These are phyloP conservation scores for Acanthamoeba quina DNA, from an alignment of 208 protist genomes.

Conservation along the genomic window DNA sequence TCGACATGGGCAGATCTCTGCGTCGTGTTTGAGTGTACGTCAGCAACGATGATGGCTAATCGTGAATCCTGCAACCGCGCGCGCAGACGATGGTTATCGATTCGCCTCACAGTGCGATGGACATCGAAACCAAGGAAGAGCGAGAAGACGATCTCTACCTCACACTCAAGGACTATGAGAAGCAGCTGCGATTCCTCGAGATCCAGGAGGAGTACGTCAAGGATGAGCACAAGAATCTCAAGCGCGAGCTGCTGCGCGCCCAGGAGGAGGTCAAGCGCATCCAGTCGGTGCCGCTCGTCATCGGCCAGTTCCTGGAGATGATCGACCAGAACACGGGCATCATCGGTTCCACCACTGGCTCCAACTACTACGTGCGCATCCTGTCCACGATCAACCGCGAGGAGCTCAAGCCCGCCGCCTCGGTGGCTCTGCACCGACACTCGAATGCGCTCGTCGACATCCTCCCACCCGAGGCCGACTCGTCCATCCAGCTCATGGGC, in stretches of 20 bases:
- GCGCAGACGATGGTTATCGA: constrained; percentile 33
- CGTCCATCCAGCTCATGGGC: constrained; percentile 96
- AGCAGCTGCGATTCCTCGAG: constrained; percentile 92
- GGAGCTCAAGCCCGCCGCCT: constrained; percentile 98
- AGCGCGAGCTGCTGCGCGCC: constrained; percentile 93
- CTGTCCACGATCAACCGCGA: constrained; percentile 98
- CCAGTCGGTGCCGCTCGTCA: constrained; percentile 98
- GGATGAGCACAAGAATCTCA: constrained; percentile 94
- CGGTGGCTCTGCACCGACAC: constrained; percentile 99
- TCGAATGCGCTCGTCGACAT: constrained; percentile 99
- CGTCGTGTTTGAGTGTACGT: background rate
- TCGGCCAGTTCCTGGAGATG: constrained; percentile 99
- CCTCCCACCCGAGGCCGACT: constrained; percentile 96
- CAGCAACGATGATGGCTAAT: background rate
- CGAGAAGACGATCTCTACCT: constrained; percentile 90
- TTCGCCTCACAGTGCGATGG: constrained; percentile 44
- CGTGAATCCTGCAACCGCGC: background rate
- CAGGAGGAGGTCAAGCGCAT: constrained; percentile 91
- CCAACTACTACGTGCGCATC: constrained; percentile 98
- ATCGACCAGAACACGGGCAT: constrained; percentile 97
- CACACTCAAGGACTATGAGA: constrained; percentile 89
- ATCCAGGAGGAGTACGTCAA: constrained; percentile 95
- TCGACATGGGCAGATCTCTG: background rate
- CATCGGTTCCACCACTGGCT: constrained; percentile 95
- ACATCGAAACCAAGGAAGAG: constrained; percentile 56